Evolutionary conservation across 2,329 filamentous ascomycete genomes (phyloP), one percentile per base, ranked within the genome.

Genomic region (Diplodia corticola): DNA sequence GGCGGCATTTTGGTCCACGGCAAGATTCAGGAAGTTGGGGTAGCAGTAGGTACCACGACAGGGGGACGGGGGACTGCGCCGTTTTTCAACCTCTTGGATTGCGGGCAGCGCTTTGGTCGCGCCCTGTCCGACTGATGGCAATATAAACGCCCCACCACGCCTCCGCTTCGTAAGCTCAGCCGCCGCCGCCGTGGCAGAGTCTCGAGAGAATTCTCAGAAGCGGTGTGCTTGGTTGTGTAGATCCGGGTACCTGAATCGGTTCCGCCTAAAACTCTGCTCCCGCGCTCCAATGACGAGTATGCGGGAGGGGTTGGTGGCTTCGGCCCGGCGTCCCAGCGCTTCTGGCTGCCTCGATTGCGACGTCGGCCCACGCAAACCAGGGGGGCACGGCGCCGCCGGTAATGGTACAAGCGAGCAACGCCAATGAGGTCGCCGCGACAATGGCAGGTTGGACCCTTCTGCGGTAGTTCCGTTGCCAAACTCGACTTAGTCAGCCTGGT

Each of bases 161-260:
- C 22, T 61, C 40, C 57, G 57, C 24, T 61, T 28, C 57, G 57
- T 61, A 61, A 61, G 57, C 57, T 44, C 37, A 35, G 37, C 55
- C 55, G 55, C 55, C 37, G 55, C 55, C 7, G 55, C 57, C 7
- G 40, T 44, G 40, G 40, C 40, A 44, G 37, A 35, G 55, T 49
- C 44, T 61, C 57, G 57, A 49, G 44, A 35, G 40, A 61, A 49
- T 61, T 44, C 26, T 61, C 35, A 61, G 50, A 61, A 61, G 57
- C 57, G 57, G 57, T 61, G 57, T 61, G 57, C 40, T 61, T 61
- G 57, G 28, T n/a, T n/a, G 28, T 61, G 57, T 61, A 61, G 57
- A 61, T 61, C 57, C 57, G 57, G 57, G 57, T 61, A 48, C 57
- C 57, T 61, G 57, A 61, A 61, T 61, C 57, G 57, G 57, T 26